A percentile compares a stretch with the other conserved stretches of the same genome.
Evolutionary conservation across 176 grass and related monocot genomes (phyloP).

Genomic region (Avena sativa): DNA sequence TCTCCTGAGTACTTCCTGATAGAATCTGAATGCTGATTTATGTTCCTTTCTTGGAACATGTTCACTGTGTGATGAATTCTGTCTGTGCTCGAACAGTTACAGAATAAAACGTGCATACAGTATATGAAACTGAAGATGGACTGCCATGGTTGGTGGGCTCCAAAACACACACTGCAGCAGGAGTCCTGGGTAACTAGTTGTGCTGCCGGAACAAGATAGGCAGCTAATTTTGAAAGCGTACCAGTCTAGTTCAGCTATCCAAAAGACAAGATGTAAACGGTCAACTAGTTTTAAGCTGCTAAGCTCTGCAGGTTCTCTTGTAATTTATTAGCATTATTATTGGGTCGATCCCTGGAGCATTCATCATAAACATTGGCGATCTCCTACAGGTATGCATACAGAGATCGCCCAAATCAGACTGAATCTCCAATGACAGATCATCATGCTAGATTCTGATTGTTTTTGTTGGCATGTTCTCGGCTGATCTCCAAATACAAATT

Average conservation of each 20-base stretch:
- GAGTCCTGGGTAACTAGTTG: too few relatives aligned
- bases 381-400: background rate
- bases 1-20: too few relatives aligned
- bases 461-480: background rate
- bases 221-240: too few relatives aligned
- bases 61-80: too few relatives aligned
- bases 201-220: too few relatives aligned
- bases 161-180: too few relatives aligned
- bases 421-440: background rate
- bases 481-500: background rate
- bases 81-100: too few relatives aligned
- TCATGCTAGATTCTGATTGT: background rate
- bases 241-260: background rate
- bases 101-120: too few relatives aligned
- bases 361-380: background rate
- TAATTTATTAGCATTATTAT: background rate
- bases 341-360: background rate
- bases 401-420: background rate
- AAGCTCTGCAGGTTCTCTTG: background rate
- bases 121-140: too few relatives aligned
- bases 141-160: too few relatives aligned
- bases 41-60: too few relatives aligned
- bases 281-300: background rate
- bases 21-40: too few relatives aligned
- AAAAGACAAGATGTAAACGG: background rate